phyloP scores from a whole-genome alignment of 2,329 filamentous ascomycete genomes.

The Cercospora beticola region DNA sequence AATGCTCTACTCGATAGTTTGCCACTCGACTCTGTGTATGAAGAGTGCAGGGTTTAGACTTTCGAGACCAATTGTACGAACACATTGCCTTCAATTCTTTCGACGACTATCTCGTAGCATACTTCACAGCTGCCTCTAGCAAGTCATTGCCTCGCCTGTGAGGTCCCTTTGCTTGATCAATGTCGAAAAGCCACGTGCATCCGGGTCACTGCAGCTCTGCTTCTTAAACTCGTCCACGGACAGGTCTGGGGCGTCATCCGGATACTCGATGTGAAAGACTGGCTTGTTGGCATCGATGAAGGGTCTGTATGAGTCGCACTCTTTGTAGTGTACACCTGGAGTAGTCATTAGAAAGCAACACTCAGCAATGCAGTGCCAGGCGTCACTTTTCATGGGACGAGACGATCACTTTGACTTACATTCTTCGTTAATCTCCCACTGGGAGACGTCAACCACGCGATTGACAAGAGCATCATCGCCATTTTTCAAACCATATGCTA shows the following conservation, averaged over 20 bases:
- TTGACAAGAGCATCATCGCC: conserved; percentile 59
- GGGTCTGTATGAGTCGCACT: conserved; percentile 59
- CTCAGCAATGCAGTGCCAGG: not conserved
- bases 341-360: not conserved
- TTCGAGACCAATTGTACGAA: not conserved
- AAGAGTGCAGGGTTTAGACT: not conserved
- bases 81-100: not conserved
- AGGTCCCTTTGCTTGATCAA: conserved; percentile 65
- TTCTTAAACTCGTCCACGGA: conserved; percentile 20
- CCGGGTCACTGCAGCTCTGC: conserved; percentile 40
- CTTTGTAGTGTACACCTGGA: conserved; percentile 43
- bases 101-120: not conserved
- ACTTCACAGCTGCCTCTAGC: not conserved
- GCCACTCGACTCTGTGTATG: not conserved
- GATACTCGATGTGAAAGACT: conserved; percentile 74
- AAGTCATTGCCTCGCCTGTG: conserved; percentile 52
- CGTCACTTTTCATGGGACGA: not conserved
- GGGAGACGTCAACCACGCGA: conserved; percentile 60
- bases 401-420: not conserved
- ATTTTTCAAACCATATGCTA: conserved; percentile 69
- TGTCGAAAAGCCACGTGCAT: conserved; percentile 58
- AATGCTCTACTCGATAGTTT: not conserved
- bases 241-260: conserved; percentile 38
- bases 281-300: conserved; percentile 64
- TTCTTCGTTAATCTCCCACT: conserved; percentile 14